These are phyloP conservation scores for Narthecium ossifragum DNA, from an alignment of 106 monocot genomes.

Conservation along the genomic window DNA sequence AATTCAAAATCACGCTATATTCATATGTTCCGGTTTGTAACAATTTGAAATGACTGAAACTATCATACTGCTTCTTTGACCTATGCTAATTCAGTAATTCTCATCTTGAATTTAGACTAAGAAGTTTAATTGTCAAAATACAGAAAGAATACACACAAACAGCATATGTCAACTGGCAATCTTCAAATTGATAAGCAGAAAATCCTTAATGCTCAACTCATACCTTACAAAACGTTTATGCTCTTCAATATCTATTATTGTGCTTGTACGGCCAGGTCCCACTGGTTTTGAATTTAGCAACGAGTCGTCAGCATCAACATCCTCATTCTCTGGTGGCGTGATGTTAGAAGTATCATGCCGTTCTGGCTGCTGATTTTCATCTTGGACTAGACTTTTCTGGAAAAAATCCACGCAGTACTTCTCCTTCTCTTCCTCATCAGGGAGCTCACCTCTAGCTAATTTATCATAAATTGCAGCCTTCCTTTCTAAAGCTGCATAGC, in stretches of 20 bases:
- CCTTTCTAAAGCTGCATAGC: constrained; percentile 86
- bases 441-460: constrained; percentile 72
- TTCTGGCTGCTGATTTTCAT: constrained; percentile 28
- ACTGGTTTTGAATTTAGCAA: constrained; percentile 23
- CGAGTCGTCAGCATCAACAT: constrained; percentile 20
- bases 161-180: no score
- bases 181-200: no score
- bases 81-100: no score
- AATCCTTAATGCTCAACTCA: no score
- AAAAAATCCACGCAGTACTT: constrained; percentile 97
- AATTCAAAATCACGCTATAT: no score
- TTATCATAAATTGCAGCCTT: constrained; percentile 94
- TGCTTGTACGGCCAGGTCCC: constrained; percentile 42
- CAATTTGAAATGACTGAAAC: no score
- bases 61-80: no score
- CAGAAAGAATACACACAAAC: no score
- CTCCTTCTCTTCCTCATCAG: constrained; percentile 90
- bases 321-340: constrained; percentile 21
- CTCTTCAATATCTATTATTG: constrained; percentile 54
- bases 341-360: not conserved
- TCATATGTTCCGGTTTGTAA: no score
- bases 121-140: no score
- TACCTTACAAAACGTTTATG: constrained; percentile 92
- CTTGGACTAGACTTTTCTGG: constrained; percentile 43
- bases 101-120: no score